Evolutionary conservation across 164 flowering plant species (phyloP), one percentile per base, ranked within the genome.

Genomic region (Vitis cinerea): DNA sequence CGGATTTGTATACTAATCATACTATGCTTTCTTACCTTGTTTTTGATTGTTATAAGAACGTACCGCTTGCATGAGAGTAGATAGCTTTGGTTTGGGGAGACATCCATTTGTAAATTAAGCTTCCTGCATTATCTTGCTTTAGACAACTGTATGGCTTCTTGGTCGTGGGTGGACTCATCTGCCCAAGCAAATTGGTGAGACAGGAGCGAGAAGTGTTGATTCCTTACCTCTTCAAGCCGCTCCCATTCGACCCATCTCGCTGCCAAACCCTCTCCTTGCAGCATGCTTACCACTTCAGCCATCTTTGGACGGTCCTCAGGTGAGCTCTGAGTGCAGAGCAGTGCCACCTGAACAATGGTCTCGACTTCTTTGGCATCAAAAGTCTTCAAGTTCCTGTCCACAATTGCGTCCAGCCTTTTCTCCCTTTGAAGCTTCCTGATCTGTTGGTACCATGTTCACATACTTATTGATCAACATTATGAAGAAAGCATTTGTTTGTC

Each of bases 241-340:
- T 88, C 90, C 97, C 95, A 90, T 75, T 87, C 84, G 1, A 83
- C 86, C 97, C 97, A 93, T 75, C 87, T 77, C 75, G 86, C 88
- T 0, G 84, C 80, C 56, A 93, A 81, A 50, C 88, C 95, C 8
- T 68, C 88, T 52, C 95, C 97, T 67, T 83, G 81, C 68, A 93
- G 84, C 92, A 93, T 79, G 58, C 68, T 77, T 56, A 88, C 90
- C 64, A 93, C 92, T 72, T 91, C 86, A 49, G 85, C 70, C 97
- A 93, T 93, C 53, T 69, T 84, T 15, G 98, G 98, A 23, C 98
- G 91, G 47, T 88, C 87, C 70, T 91, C 97, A 0, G 97, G 97
- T 44, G 81, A 80, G 79, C 82, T 77, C 71, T 93, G 98, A n/a
- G 95, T 90, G 88, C 98, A 93, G 9, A 93, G 84, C 72, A 93